Percentiles rank a stretch among this genome's conserved stretches.
These are phyloP conservation scores for Oidium heveae DNA, from an alignment of 2,329 filamentous ascomycete genomes.

Conservation along the genomic window DNA sequence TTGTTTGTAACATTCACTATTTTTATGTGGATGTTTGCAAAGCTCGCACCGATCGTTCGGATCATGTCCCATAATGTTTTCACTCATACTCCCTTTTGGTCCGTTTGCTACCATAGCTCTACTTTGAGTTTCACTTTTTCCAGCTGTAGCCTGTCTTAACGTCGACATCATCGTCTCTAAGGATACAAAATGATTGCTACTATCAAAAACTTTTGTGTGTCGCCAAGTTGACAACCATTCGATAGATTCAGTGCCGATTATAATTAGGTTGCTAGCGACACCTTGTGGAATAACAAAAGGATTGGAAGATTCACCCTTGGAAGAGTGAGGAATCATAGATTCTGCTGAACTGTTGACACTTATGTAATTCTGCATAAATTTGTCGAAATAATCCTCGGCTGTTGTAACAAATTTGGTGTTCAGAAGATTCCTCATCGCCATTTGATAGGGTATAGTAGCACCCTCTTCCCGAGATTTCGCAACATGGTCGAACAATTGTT, in stretches of 20 bases:
- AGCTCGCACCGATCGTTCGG: background rate
- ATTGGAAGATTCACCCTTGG: background rate
- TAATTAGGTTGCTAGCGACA: no score
- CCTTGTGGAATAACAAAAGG: no score
- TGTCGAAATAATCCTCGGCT: background rate
- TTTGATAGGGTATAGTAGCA: background rate
- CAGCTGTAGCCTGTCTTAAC: background rate
- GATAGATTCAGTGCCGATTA: no score
- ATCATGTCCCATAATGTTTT: background rate
- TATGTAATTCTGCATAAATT: background rate
- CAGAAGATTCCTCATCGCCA: background rate
- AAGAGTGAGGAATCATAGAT: background rate
- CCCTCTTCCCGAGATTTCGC: background rate
- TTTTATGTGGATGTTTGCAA: background rate
- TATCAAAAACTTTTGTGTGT: no score
- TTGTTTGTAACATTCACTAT: background rate
- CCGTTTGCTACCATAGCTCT: background rate
- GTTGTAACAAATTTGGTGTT: background rate
- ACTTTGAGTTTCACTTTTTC: background rate
- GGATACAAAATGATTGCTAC: background rate
- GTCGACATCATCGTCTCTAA: background rate
- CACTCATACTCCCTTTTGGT: background rate
- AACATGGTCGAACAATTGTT: background rate
- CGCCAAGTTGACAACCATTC: no score
- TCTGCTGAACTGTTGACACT: background rate